A percentile compares a stretch with the other conserved stretches of the same genome.
phyloP scores from a whole-genome alignment of 208 protist species.

The Trypanosoma avium region DNA sequence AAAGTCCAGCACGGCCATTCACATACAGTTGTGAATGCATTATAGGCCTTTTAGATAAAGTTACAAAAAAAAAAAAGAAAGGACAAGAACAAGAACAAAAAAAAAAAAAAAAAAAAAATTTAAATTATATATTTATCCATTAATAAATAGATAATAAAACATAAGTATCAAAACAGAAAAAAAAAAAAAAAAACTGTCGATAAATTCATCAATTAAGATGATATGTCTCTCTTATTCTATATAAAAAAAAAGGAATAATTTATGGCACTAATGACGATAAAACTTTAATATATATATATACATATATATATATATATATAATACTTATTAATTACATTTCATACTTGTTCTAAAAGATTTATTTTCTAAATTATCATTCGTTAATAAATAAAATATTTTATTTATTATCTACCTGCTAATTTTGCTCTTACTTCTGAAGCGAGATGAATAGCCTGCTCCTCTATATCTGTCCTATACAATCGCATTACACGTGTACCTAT shows the following conservation, averaged over 20 bases:
- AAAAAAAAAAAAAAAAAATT: conserved; percentile 10
- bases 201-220: too few species aligned
- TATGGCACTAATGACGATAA: conserved; percentile 1
- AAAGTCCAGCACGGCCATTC: conserved; percentile 32
- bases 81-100: background rate
- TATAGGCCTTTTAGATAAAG: background rate
- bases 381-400: too few species aligned
- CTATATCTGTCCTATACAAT: background rate
- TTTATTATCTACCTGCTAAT: background rate
- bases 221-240: too few species aligned
- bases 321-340: too few species aligned
- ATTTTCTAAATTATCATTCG: too few species aligned
- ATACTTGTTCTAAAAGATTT: too few species aligned
- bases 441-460: background rate
- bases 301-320: too few species aligned
- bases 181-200: too few species aligned
- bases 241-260: background rate
- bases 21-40: conserved; percentile 32
- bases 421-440: background rate
- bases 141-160: too few species aligned
- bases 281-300: too few species aligned
- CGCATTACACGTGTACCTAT: background rate
- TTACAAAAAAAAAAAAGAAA: conserved; percentile 7
- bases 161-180: too few species aligned
- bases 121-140: background rate